phyloP scores from a whole-genome alignment of 164 flowering plant species.

The Protea cynaroides region DNA sequence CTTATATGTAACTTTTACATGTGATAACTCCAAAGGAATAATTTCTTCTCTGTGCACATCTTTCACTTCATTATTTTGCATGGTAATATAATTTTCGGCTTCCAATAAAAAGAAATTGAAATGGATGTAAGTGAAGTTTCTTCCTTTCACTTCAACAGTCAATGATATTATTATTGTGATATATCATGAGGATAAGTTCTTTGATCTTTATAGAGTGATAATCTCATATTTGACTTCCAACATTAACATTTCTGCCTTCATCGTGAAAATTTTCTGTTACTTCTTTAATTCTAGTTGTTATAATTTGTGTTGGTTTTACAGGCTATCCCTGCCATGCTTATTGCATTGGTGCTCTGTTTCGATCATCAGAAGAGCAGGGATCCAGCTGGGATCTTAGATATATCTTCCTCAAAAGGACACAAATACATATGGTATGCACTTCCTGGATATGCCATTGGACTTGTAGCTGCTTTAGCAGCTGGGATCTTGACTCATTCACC shows the following conservation, averaged over 20 bases:
- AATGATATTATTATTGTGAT: too few relatives aligned
- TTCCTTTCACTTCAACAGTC: too few relatives aligned
- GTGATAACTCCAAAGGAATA: too few relatives aligned
- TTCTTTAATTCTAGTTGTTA: neutral
- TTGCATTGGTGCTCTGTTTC: slow-evolving; percentile 84
- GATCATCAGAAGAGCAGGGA: slow-evolving; percentile 70
- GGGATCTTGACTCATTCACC: slow-evolving; percentile 83
- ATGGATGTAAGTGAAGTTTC: too few relatives aligned
- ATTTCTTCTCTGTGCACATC: too few relatives aligned
- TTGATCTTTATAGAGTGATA: neutral
- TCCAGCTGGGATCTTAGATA: slow-evolving; percentile 33
- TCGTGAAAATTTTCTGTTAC: neutral
- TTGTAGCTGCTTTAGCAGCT: slow-evolving; percentile 71
- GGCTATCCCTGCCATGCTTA: slow-evolving; percentile 98
- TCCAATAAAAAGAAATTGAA: too few relatives aligned
- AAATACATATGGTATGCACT: slow-evolving; percentile 89
- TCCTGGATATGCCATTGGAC: slow-evolving; percentile 77
- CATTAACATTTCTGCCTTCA: neutral
- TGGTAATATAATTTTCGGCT: too few relatives aligned
- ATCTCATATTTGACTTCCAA: neutral
- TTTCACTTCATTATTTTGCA: too few relatives aligned
- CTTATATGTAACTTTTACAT: too few relatives aligned
- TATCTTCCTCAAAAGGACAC: slow-evolving; percentile 52
- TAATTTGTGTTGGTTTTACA: slow-evolving; percentile 29
- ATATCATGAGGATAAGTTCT: neutral